Evolutionary conservation across 306 rosid species (phyloP).

Genomic region (Morella rubra): DNA sequence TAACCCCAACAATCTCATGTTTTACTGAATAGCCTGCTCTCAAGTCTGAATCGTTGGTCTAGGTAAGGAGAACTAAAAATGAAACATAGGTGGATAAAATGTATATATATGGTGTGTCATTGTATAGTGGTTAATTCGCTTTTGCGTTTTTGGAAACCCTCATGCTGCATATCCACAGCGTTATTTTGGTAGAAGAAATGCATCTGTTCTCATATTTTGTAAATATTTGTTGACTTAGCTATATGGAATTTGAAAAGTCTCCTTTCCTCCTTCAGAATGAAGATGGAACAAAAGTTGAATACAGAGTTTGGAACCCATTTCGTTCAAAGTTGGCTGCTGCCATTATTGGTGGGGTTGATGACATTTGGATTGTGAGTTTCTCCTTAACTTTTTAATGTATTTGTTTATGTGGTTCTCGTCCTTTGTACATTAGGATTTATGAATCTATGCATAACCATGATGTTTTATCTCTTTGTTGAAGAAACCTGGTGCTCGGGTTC

Average conservation of each 20-base stretch:
- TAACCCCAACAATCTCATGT: no score
- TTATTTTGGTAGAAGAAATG: neutral
- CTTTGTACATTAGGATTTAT: neutral
- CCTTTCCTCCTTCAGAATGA: slow-evolving; percentile 50
- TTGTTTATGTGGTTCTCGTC: no score
- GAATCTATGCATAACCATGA: neutral
- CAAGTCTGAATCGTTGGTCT: no score
- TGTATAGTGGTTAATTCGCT: neutral
- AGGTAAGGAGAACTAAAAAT: no score
- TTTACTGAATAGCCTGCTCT: no score
- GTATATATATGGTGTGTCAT: neutral
- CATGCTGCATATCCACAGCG: neutral
- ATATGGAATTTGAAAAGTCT: neutral
- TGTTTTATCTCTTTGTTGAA: neutral
- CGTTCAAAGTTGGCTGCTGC: slow-evolving; percentile 94
- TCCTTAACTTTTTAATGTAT: neutral
- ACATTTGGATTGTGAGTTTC: slow-evolving; percentile 65
- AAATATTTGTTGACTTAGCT: neutral
- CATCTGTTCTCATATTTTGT: neutral
- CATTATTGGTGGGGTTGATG: slow-evolving; percentile 87
- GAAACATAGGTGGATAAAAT: no score
- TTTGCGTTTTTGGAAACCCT: neutral
- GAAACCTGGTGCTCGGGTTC: slow-evolving; percentile 84
- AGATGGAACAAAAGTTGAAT: slow-evolving; percentile 75
- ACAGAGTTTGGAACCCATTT: slow-evolving; percentile 91